phyloP scores from a whole-genome alignment of 2,329 filamentous ascomycete species.

The Magnaporthales sp. region DNA sequence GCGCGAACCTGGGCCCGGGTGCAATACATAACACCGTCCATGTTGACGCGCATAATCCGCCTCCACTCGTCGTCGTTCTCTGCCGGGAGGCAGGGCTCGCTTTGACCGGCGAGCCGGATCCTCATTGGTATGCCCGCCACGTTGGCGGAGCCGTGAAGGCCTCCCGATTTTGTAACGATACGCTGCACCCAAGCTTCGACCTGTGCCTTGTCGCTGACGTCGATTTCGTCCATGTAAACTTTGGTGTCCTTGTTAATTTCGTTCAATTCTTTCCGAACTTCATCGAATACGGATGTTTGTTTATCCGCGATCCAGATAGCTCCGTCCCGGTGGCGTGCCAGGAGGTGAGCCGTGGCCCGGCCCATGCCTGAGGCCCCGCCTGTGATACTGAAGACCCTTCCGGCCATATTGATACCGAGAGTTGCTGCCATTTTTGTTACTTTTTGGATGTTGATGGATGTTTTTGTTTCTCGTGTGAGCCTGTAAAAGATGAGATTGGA shows the following conservation, averaged over 20 bases:
- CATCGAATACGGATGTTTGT: neutral
- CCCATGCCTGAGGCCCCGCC: neutral
- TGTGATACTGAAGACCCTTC: neutral
- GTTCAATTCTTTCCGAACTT: neutral
- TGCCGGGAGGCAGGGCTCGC: too few species aligned
- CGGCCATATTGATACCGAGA: neutral
- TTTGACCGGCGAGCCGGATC: too few species aligned
- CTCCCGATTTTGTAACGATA: neutral
- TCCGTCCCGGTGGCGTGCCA: neutral
- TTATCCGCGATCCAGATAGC: neutral
- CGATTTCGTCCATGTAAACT: neutral
- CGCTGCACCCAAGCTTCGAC: neutral
- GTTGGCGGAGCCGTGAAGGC: neutral
- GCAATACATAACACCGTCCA: neutral
- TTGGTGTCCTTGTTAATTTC: neutral
- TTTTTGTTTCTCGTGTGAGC: too few species aligned
- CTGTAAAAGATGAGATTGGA: too few species aligned
- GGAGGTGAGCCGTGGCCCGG: neutral
- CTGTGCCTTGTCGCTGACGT: neutral
- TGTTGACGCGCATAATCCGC: neutral
- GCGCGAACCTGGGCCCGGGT: neutral
- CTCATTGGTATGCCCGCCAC: too few species aligned
- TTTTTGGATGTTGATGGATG: too few species aligned
- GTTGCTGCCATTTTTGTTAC: neutral
- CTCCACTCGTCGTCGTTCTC: neutral